Percentiles rank a stretch among this genome's conserved stretches.
These are phyloP conservation scores for Pseudozyma sp. DNA, from an alignment of 1,284 basidiomycete species.

Conservation along the genomic window DNA sequence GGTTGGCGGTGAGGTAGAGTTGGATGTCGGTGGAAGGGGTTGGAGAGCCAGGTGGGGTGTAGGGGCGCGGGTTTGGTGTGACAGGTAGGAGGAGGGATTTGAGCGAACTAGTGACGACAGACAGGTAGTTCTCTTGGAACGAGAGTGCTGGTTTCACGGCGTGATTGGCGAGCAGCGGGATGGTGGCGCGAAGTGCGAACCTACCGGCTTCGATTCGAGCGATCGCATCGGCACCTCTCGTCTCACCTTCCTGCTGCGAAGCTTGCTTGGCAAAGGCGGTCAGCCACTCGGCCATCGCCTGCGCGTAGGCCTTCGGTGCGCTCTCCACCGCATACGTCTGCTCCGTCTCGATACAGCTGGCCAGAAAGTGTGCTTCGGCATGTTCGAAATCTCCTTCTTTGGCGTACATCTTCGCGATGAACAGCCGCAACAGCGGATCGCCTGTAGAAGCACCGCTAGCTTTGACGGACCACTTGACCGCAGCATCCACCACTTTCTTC, in stretches of 20 bases:
- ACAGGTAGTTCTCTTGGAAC: slow-evolving; percentile 54
- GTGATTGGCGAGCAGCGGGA: slow-evolving; percentile 48
- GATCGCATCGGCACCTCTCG: slow-evolving; percentile 28
- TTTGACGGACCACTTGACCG: slow-evolving; percentile 62
- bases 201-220: slow-evolving; percentile 55
- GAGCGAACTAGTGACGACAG: slow-evolving; percentile 37
- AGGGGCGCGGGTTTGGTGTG: slow-evolving; percentile 64
- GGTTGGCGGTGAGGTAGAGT: slow-evolving; percentile 62
- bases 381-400: slow-evolving; percentile 38
- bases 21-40: slow-evolving; percentile 21
- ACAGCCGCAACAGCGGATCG: slow-evolving; percentile 57
- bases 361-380: slow-evolving; percentile 59
- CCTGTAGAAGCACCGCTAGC: slow-evolving; percentile 48
- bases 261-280: slow-evolving; percentile 34
- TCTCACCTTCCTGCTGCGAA: slow-evolving; percentile 39
- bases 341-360: slow-evolving; percentile 35
- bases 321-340: slow-evolving; percentile 35
- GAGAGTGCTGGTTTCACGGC: slow-evolving; percentile 24
- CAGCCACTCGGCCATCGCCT: slow-evolving; percentile 61
- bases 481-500: slow-evolving; percentile 63
- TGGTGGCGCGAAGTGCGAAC: slow-evolving; percentile 51
- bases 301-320: slow-evolving; percentile 48
- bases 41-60: slow-evolving; percentile 49
- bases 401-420: slow-evolving; percentile 57
- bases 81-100: slow-evolving; percentile 61